Evolutionary conservation across 805 yeast species (phyloP).

Genomic region (Pichia heedii): DNA sequence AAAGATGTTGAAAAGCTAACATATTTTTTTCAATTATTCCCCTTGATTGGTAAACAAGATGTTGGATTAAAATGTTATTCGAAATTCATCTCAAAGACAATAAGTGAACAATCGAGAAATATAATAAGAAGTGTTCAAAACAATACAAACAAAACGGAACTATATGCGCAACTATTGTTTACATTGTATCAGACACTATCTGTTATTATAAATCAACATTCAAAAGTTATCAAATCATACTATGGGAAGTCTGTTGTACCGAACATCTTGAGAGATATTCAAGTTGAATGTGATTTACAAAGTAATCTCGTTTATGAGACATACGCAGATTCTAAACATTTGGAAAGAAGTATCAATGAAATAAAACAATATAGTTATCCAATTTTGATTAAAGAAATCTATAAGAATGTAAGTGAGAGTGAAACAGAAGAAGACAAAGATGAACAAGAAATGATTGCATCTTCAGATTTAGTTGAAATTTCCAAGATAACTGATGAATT

Average conservation of each 20-base stretch:
- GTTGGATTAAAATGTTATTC: constrained; percentile 77
- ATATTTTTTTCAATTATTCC: constrained; percentile 76
- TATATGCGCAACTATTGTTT: constrained; percentile 50
- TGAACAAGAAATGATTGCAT: constrained; percentile 16
- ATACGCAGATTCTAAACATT: constrained; percentile 61
- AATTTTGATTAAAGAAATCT: constrained; percentile 28
- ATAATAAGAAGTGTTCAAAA: constrained; percentile 43
- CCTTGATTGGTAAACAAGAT: constrained; percentile 64
- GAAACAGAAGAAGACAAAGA: constrained; percentile 18
- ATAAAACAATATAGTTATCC: constrained; percentile 48
- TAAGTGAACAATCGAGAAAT: constrained; percentile 67
- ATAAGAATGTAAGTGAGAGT: constrained; percentile 24
- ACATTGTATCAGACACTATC: constrained; percentile 79
- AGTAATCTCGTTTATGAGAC: constrained; percentile 83
- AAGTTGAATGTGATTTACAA: constrained; percentile 87
- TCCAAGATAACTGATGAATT: constrained; percentile 64
- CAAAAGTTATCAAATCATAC: constrained; percentile 62
- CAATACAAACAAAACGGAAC: constrained; percentile 34
- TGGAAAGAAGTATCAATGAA: constrained; percentile 48
- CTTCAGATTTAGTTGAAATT: constrained; percentile 50
- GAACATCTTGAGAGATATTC: constrained; percentile 63
- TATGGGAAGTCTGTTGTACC: constrained; percentile 62
- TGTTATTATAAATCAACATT: constrained; percentile 76
- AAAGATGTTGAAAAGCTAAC: constrained; percentile 66
- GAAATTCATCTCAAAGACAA: constrained; percentile 74